These are phyloP conservation scores for Fragaria vesca DNA, from an alignment of 306 rosid species.

Conservation along the genomic window DNA sequence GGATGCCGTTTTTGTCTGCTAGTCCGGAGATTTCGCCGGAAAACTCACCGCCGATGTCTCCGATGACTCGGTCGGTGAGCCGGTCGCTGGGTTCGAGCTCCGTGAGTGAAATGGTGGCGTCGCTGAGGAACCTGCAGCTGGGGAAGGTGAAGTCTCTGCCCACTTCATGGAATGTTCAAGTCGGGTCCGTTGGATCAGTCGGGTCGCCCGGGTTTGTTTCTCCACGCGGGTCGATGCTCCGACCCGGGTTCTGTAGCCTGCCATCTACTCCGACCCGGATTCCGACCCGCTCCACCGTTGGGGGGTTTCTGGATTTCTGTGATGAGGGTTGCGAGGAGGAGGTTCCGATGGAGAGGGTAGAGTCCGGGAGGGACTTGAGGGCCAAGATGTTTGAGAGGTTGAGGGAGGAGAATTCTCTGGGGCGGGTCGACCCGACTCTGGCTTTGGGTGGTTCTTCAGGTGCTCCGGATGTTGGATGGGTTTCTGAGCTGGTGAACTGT, in stretches of 20 bases:
- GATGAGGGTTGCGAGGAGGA: slow-evolving; percentile 63
- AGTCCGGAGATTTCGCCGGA: slow-evolving; percentile 54
- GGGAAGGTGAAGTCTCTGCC: slow-evolving; percentile 72
- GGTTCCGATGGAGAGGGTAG: slow-evolving; percentile 90
- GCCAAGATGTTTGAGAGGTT: slow-evolving; percentile 77
- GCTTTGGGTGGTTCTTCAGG: neutral
- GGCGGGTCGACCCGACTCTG: slow-evolving; percentile 37
- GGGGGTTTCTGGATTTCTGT: slow-evolving; percentile 43
- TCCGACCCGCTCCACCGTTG: slow-evolving; percentile 38
- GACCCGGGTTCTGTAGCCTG: slow-evolving; percentile 74
- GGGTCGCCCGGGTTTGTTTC: slow-evolving; percentile 54
- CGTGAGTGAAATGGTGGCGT: slow-evolving; percentile 50
- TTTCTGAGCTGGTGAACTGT: slow-evolving; percentile 71
- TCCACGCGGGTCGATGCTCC: slow-evolving; percentile 59
- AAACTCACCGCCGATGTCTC: slow-evolving; percentile 80
- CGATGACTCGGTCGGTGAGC: slow-evolving; percentile 37
- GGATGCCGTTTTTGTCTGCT: slow-evolving; percentile 43
- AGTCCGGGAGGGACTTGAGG: slow-evolving; percentile 78
- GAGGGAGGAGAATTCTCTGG: slow-evolving; percentile 71
- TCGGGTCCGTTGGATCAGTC: slow-evolving; percentile 23
- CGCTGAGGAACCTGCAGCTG: slow-evolving; percentile 65
- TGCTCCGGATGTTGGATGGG: slow-evolving; percentile 83
- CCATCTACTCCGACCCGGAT: slow-evolving; percentile 71
- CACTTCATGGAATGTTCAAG: slow-evolving; percentile 35
- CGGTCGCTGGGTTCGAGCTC: too few species aligned